Evolutionary conservation across 2,329 filamentous ascomycete species (phyloP), one percentile per base, ranked within the genome.

Genomic region (Botryosphaeria agaves): DNA sequence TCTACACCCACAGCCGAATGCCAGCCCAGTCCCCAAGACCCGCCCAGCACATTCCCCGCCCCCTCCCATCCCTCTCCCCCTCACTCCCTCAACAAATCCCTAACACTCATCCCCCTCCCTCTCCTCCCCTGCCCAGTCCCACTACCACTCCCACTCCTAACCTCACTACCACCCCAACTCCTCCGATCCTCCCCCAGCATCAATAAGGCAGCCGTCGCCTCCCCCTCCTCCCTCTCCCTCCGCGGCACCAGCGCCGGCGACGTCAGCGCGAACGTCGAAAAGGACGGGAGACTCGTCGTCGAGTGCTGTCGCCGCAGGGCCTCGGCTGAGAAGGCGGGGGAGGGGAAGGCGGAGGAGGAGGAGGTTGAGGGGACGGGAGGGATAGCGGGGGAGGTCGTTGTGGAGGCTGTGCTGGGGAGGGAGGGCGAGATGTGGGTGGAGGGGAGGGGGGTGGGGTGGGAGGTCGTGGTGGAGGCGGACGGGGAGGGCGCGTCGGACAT

Each of bases 171-270:
- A 35, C 40, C 45, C 56, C 58, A 61, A 32, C 46, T 55, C 20
- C 81, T 64, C 24, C 81, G 69, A 48, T 89, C 83, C 32, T 65
- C 72, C 40, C 85, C 91, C 35, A 94, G 59, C 84, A 93, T 92
- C 49, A 93, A 54, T 41, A 93, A 52, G 3, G 84, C 85, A 8
- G 82, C 76, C 5, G 83, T 89, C 1, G 83, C 85, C 49, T 89
- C 82, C 36, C 84, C 76, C 26, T 64, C 60, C 18, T 59, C 49
- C 6, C 26, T 30, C 6, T 21, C 25, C 18, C 14, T 24, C 12
- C 30, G 3, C 38, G 32, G 34, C 25, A 32, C 34, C 2, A 31
- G 16, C n/a, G 33, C 32, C 17, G 34, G 32, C 8, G 31, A 28
- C 6, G 37, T 35, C n/a, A 35, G 21, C 21, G 12, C 21, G 21